These are phyloP conservation scores for Exophiala oligosperma DNA, from an alignment of 2,329 filamentous ascomycete genomes.

Conservation along the genomic window DNA sequence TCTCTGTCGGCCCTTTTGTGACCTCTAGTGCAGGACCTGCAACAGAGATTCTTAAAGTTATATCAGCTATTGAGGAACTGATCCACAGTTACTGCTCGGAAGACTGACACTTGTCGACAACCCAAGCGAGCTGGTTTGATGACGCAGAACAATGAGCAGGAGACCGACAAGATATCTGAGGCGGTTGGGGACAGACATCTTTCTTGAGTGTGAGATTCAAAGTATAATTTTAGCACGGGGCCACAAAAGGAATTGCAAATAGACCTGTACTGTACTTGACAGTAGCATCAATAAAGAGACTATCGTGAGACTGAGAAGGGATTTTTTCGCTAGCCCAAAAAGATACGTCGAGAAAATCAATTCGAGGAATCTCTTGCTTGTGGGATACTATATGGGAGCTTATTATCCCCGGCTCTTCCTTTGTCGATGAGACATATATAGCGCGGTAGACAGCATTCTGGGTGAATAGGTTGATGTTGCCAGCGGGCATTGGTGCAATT, in stretches of 20 bases:
- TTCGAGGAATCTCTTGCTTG: background rate
- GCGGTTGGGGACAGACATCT: constrained; percentile 5
- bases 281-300: constrained; percentile 5
- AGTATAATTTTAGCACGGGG: constrained; percentile 3
- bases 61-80: constrained; percentile 6
- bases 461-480: constrained; percentile 5
- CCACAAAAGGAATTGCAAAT: constrained; percentile 3
- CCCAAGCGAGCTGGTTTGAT: constrained; percentile 5
- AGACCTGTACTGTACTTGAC: constrained; percentile 1
- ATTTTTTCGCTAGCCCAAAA: constrained; percentile 1
- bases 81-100: background rate
- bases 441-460: background rate
- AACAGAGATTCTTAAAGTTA: constrained; percentile 5
- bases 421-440: constrained; percentile 10
- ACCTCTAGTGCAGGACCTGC: background rate
- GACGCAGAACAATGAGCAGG: constrained; percentile 6
- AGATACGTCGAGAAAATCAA: background rate
- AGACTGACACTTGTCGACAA: constrained; percentile 7
- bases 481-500: background rate
- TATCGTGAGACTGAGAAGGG: constrained; percentile 1
- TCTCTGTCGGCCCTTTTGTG: background rate
- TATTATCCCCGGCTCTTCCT: constrained; percentile 7
- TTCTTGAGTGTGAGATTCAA: constrained; percentile 3
- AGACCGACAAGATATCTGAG: constrained; percentile 7
- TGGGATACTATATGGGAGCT: constrained; percentile 4